Percentiles rank a stretch among this genome's conserved stretches.
These are phyloP conservation scores for Rhodofomes roseus DNA, from an alignment of 1,284 basidiomycete species.

Conservation along the genomic window DNA sequence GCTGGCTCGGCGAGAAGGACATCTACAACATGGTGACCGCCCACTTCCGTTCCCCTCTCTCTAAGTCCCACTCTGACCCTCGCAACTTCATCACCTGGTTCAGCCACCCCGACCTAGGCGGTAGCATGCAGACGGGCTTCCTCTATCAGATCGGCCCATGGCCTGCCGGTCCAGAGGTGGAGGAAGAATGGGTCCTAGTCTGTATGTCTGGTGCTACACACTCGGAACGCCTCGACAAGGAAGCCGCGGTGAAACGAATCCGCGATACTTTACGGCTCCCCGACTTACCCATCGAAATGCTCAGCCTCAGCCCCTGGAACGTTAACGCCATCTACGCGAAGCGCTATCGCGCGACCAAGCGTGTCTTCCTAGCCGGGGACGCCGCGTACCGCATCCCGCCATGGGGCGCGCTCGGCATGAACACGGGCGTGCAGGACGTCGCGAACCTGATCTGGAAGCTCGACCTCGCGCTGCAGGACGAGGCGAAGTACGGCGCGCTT, in stretches of 20 bases:
- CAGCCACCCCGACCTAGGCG: not conserved
- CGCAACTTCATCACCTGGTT: slow-evolving; percentile 2
- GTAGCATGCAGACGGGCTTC: not conserved
- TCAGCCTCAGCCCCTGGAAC: not conserved
- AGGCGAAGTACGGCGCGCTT: not conserved
- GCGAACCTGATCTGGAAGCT: slow-evolving; percentile 2
- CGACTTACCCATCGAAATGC: slow-evolving; percentile 1
- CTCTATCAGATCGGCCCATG: slow-evolving; percentile 2
- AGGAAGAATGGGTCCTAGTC: not conserved
- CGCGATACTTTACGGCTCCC: not conserved
- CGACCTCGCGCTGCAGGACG: slow-evolving; percentile 1
- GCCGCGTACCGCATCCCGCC: slow-evolving; percentile 1
- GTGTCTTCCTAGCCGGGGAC: not conserved
- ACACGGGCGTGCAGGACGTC: slow-evolving; percentile 1
- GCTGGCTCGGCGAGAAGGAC: not conserved
- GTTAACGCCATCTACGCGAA: not conserved
- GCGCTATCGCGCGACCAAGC: not conserved
- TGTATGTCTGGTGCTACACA: not conserved
- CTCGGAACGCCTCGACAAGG: not conserved
- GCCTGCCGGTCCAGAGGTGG: not conserved
- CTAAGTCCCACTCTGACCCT: not conserved
- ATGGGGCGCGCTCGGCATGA: slow-evolving; percentile 1
- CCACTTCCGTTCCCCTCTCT: not conserved
- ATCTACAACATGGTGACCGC: not conserved
- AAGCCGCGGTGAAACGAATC: not conserved